Conservation (phyloP, 2,329 filamentous ascomycete species). For the Dactylellina sp. region DNA sequence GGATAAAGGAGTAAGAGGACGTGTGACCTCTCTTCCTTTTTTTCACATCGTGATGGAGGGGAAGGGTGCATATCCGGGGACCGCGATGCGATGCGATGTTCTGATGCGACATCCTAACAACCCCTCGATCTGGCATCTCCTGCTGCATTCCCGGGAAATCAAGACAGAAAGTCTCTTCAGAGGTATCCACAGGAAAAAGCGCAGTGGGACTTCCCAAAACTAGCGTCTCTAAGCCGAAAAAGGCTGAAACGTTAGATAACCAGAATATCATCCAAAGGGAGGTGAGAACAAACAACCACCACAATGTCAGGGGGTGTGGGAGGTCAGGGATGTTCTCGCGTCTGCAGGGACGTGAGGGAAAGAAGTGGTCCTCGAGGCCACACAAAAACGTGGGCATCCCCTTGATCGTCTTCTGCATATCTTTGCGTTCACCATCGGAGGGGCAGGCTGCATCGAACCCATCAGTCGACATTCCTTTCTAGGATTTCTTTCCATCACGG, state of each 20-base stretch:
- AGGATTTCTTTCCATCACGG: slow-evolving; percentile 51
- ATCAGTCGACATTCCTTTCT: slow-evolving; percentile 54
- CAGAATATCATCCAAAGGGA: slow-evolving; percentile 29
- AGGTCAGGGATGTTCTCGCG: slow-evolving; percentile 50
- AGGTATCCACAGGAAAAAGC: slow-evolving; percentile 25
- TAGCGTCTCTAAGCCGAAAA: slow-evolving; percentile 41
- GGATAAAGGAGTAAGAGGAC: slow-evolving; percentile 23
- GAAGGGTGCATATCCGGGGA: slow-evolving; percentile 30
- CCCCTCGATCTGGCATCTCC: slow-evolving; percentile 24
- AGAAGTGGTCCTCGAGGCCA: slow-evolving; percentile 24
- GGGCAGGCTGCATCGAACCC: slow-evolving; percentile 30
- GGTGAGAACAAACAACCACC: slow-evolving; percentile 22
- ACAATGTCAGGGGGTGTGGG: slow-evolving; percentile 34
- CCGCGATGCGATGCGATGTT: slow-evolving; percentile 40
- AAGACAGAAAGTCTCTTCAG: slow-evolving; percentile 2
- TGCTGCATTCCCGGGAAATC: slow-evolving; percentile 39
- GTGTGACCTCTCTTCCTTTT: slow-evolving; percentile 12
- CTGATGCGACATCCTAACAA: slow-evolving; percentile 37
- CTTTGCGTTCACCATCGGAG: slow-evolving; percentile 48
- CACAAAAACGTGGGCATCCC: slow-evolving; percentile 52
- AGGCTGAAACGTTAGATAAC: slow-evolving; percentile 54
- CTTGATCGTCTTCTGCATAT: slow-evolving; percentile 45
- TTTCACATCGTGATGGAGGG: slow-evolving; percentile 1
- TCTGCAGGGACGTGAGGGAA: slow-evolving; percentile 54
- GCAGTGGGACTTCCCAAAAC: slow-evolving; percentile 38